Base-by-base conservation (phyloP, 1,284 basidiomycete genomes). In the Flammula alnicola region DNA sequence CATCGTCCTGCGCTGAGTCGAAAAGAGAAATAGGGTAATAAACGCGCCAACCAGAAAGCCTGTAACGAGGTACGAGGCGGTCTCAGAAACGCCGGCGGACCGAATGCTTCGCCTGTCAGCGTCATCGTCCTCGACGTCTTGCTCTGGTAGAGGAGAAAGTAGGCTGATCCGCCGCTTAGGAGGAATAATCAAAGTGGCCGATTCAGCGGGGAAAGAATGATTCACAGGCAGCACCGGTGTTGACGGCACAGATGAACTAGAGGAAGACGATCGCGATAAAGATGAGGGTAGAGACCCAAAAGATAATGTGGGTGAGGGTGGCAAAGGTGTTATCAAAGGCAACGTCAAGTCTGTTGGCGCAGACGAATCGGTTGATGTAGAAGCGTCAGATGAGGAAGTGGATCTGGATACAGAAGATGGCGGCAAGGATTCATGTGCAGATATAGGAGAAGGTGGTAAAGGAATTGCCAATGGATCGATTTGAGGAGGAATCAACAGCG, bases 11-110 rank as follows among this genome's bases (percentile, higher is more conserved):
- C 79, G 73, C 55, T 81, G 80, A 29, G 72, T 71, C 26, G 74
- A 76, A 55, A 80, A 62, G 41, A 79, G 62, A 51, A 71, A 79
- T 22, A 79, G 63, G 2, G 80, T 76, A 51, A 82, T 69, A 52
- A 81, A 73, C 8, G 80, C 77, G 14, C 80, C 80, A 44, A 83
- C 65, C 16, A 83, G 62, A 54, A 81, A 77, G 23, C 81, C 80
- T 8, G 79, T 79, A 25, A 80, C 69, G 14, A 81, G 59, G 57
- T 74, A 80, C 23, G 79, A 78, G 4, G 77, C 73, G 12, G 72
- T 76, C 41, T 77, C 77, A 8, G 63, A 44, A n/a, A 73, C 58
- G 27, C 65, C 67, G 42, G 62, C 60, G 19, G 70, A 52, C 27
- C 62, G 60, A 33, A 44, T 51, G 39, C 37, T 45, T 11, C 43